These are phyloP conservation scores for Phyllosticta ampelicida DNA, from an alignment of 2,329 filamentous ascomycete genomes.

Conservation along the genomic window DNA sequence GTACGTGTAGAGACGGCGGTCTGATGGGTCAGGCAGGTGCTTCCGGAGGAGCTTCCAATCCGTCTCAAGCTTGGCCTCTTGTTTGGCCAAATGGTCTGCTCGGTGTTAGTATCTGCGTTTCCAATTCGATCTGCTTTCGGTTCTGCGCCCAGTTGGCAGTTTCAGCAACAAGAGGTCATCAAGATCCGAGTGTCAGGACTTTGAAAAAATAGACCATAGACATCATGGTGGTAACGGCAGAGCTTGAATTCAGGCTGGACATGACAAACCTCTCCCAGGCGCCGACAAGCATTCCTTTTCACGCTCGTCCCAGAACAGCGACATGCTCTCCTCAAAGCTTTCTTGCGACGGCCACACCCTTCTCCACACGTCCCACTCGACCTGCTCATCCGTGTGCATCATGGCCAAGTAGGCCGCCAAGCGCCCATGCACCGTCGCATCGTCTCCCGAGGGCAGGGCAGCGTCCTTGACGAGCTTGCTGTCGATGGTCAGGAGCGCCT, in stretches of 20 bases:
- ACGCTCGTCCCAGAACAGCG: constrained; percentile 41
- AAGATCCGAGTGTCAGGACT: neutral
- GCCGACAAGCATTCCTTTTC: constrained; percentile 32
- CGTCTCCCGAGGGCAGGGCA: constrained; percentile 36
- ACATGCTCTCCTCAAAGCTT: constrained; percentile 50
- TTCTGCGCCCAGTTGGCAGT: neutral
- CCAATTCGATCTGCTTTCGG: neutral
- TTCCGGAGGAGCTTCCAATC: constrained; percentile 39
- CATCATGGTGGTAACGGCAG: neutral
- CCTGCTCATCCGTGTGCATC: constrained; percentile 15
- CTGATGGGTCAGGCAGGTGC: constrained; percentile 32
- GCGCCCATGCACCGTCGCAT: constrained; percentile 57
- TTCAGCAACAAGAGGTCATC: neutral
- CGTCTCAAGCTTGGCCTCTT: constrained; percentile 41
- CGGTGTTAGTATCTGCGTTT: constrained; percentile 1
- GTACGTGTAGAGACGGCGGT: constrained; percentile 35
- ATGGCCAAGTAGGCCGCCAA: constrained; percentile 59
- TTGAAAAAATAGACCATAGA: neutral
- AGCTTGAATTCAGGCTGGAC: neutral
- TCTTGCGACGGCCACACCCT: constrained; percentile 53
- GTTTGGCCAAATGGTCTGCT: constrained; percentile 40
- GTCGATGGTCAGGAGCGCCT: constrained; percentile 53
- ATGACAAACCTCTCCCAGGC: constrained; percentile 20
- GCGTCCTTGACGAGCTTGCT: constrained; percentile 39
- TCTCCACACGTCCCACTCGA: constrained; percentile 42